Evolutionary conservation across 129 eudicot genomes (phyloP).

Genomic region (Centaurea solstitialis): DNA sequence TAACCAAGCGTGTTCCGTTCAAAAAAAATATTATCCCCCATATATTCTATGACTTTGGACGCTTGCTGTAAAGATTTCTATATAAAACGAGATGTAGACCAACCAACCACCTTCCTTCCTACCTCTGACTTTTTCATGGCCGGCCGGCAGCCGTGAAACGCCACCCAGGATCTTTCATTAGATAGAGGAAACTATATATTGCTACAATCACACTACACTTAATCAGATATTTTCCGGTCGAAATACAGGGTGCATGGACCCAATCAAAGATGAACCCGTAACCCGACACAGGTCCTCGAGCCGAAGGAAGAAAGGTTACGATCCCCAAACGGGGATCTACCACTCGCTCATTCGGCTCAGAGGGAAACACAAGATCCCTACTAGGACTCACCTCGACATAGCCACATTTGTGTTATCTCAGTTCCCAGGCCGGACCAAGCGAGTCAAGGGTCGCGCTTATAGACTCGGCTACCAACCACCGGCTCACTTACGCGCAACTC

Average conservation of each 20-base stretch:
- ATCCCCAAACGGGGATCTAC: constrained; percentile 57
- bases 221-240: neutral
- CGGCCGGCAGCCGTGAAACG: constrained; percentile 9
- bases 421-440: constrained; percentile 44
- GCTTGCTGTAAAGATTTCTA: neutral
- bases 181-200: neutral
- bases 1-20: too few species aligned
- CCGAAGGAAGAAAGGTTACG: constrained; percentile 40
- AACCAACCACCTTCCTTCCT: neutral
- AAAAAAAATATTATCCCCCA: too few species aligned
- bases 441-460: constrained; percentile 60
- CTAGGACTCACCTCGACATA: constrained; percentile 44
- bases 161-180: constrained; percentile 17
- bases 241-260: constrained; percentile 1
- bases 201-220: neutral
- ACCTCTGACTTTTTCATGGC: constrained; percentile 19
- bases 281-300: neutral
- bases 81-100: neutral
- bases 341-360: constrained; percentile 52
- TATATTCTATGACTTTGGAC: neutral
- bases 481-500: constrained; percentile 63
- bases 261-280: constrained; percentile 28
- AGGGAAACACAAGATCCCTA: constrained; percentile 53
- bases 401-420: constrained; percentile 64
- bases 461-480: constrained; percentile 47